Conservation (phyloP, 192 early-diverging fungal species). For the Umbelopsis sp. region DNA sequence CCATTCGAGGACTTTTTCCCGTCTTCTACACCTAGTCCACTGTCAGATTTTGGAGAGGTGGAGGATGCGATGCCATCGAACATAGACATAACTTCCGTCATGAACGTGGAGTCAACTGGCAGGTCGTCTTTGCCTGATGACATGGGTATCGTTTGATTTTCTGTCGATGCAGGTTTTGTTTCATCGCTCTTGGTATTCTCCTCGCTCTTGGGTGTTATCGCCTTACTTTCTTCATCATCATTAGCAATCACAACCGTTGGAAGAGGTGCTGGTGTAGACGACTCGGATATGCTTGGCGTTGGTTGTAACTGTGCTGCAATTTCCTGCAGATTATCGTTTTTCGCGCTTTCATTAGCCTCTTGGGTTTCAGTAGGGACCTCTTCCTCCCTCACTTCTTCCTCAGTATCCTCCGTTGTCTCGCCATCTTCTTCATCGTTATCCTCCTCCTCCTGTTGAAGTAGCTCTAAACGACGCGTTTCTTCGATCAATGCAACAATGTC, state of each 20-base stretch:
- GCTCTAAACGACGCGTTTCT: conserved; percentile 26
- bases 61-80: conserved; percentile 7
- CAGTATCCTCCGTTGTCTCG: not conserved
- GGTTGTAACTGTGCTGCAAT: not conserved
- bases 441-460: conserved; percentile 25
- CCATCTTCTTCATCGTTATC: conserved; percentile 10
- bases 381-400: not conserved
- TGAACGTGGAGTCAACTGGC: conserved; percentile 5
- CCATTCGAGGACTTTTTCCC: not conserved
- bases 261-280: not conserved
- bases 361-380: not conserved
- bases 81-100: conserved; percentile 4
- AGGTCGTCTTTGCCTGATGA: not conserved
- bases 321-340: not conserved
- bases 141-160: not conserved
- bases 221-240: not conserved
- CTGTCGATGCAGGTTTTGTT: not conserved
- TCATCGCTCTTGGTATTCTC: not conserved
- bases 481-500: conserved; percentile 45
- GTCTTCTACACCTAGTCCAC: conserved; percentile 6
- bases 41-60: not conserved
- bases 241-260: not conserved
- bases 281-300: not conserved
- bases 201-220: not conserved
- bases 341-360: not conserved